phyloP scores from a whole-genome alignment of 1,284 basidiomycete genomes.

The Boletus semigastroideus region DNA sequence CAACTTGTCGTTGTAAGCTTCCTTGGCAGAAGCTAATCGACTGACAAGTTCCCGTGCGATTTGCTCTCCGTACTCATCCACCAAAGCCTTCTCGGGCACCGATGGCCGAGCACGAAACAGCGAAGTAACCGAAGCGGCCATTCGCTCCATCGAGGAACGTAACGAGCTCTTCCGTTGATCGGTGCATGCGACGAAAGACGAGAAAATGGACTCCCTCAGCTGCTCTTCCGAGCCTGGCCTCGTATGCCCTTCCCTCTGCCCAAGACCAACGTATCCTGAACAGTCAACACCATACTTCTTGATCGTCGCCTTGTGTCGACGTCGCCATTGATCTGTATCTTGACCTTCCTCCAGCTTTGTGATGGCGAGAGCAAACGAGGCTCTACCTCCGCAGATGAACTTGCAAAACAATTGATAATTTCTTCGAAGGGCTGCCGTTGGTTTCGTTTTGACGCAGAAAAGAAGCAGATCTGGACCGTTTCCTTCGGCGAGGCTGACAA shows the following conservation, averaged over 20 bases:
- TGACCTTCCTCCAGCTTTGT: conserved; percentile 26
- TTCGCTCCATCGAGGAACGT: conserved; percentile 12
- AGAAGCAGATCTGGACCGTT: conserved; percentile 37
- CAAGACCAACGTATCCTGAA: conserved; percentile 35
- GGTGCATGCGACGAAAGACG: conserved; percentile 15
- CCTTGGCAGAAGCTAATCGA: conserved; percentile 11
- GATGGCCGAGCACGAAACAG: conserved; percentile 12
- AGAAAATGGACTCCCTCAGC: conserved; percentile 18
- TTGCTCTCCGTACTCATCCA: conserved; percentile 18
- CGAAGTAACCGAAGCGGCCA: conserved; percentile 3
- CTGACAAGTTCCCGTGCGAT: conserved; percentile 21
- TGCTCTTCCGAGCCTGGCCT: conserved; percentile 4
- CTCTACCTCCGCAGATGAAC: conserved; percentile 24
- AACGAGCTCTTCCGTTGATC: conserved; percentile 12
- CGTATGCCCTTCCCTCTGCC: neutral
- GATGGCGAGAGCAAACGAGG: conserved; percentile 26
- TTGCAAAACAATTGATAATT: conserved; percentile 30
- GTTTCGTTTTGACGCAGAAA: conserved; percentile 37
- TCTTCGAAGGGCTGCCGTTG: conserved; percentile 29
- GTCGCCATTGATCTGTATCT: conserved; percentile 35
- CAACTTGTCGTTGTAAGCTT: neutral
- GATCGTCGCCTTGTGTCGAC: conserved; percentile 28
- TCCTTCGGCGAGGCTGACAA: conserved; percentile 27
- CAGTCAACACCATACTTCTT: conserved; percentile 30
- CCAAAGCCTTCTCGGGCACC: conserved; percentile 13